A percentile compares a stretch with the other conserved stretches of the same genome.
phyloP scores from a whole-genome alignment of 805 yeast species.

The Cyberlindnera samutprakarnensis region DNA sequence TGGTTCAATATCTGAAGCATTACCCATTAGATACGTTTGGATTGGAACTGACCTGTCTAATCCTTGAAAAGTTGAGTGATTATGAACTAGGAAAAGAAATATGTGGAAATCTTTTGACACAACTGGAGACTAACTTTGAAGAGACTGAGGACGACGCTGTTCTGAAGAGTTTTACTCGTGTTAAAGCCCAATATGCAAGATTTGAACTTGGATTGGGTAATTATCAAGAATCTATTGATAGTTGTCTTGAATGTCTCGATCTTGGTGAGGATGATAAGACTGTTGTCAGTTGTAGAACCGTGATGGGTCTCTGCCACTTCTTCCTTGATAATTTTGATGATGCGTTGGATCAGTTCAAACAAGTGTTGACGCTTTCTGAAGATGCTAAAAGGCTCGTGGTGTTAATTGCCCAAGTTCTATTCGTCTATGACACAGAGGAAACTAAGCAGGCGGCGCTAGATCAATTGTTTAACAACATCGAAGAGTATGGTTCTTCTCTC shows the following conservation, averaged over 20 bases:
- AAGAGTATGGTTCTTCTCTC: constrained; percentile 56
- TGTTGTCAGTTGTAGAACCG: constrained; percentile 52
- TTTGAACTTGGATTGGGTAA: constrained; percentile 52
- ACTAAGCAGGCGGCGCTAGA: constrained; percentile 79
- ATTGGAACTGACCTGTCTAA: constrained; percentile 42
- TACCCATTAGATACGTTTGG: constrained; percentile 53
- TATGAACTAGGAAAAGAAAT: constrained; percentile 45
- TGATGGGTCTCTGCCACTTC: constrained; percentile 65
- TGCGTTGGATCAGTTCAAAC: constrained; percentile 60
- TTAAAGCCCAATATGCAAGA: constrained; percentile 69
- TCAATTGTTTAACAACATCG: constrained; percentile 64
- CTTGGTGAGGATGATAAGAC: constrained; percentile 30
- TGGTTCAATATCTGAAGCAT: constrained; percentile 55
- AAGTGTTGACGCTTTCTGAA: constrained; percentile 48
- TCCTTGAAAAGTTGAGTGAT: constrained; percentile 65
- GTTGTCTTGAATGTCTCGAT: constrained; percentile 48
- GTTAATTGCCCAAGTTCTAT: constrained; percentile 70
- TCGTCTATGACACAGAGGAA: constrained; percentile 68
- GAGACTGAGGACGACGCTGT: constrained; percentile 39
- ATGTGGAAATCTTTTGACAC: constrained; percentile 36
- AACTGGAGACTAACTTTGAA: constrained; percentile 53
- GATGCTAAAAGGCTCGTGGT: constrained; percentile 63
- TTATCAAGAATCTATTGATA: constrained; percentile 52
- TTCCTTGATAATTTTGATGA: constrained; percentile 55
- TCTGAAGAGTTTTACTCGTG: constrained; percentile 44